These are phyloP conservation scores for Paralagenidium karlingii DNA, from an alignment of 352 stramenopile genomes.

Conservation along the genomic window DNA sequence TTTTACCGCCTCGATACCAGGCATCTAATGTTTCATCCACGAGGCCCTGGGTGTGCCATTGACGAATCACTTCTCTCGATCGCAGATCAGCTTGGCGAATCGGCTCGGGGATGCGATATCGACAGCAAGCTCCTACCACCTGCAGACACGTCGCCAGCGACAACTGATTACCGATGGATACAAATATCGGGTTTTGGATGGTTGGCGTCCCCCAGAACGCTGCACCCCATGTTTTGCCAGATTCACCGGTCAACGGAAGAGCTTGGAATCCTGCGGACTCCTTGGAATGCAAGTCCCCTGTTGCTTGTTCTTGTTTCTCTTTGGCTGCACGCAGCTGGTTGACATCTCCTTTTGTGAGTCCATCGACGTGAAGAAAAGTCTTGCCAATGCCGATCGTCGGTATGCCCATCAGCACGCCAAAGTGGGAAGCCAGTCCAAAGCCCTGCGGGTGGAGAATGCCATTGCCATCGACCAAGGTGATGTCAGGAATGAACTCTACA, in stretches of 20 bases:
- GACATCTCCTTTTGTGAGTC: constrained; percentile 59
- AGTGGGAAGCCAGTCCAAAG: constrained; percentile 88
- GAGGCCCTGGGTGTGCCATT: constrained; percentile 32
- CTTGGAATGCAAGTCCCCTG: constrained; percentile 5
- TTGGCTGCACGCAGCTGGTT: constrained; percentile 21
- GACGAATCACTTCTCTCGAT: constrained; percentile 53
- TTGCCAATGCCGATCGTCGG: constrained; percentile 87
- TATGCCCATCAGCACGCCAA: constrained; percentile 83
- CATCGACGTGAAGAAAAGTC: constrained; percentile 84
- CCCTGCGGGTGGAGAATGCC: constrained; percentile 77
- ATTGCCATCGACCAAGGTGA: constrained; percentile 90
- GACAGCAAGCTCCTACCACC: constrained; percentile 39
- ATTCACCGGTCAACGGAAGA: neutral
- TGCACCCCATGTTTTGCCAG: constrained; percentile 49
- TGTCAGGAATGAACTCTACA: constrained; percentile 55
- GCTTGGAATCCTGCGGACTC: neutral
- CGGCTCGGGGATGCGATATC: constrained; percentile 68
- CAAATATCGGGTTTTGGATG: constrained; percentile 71
- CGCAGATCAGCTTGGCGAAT: constrained; percentile 79
- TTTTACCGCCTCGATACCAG: constrained; percentile 3
- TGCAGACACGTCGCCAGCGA: constrained; percentile 47
- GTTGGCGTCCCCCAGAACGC: constrained; percentile 43
- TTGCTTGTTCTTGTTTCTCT: no score
- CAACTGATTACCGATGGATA: constrained; percentile 67
- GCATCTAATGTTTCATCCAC: constrained; percentile 46